Percentiles rank a stretch among this genome's conserved stretches.
These are phyloP conservation scores for Paecilomyces formosus DNA, from an alignment of 2,329 filamentous ascomycete species.

Conservation along the genomic window DNA sequence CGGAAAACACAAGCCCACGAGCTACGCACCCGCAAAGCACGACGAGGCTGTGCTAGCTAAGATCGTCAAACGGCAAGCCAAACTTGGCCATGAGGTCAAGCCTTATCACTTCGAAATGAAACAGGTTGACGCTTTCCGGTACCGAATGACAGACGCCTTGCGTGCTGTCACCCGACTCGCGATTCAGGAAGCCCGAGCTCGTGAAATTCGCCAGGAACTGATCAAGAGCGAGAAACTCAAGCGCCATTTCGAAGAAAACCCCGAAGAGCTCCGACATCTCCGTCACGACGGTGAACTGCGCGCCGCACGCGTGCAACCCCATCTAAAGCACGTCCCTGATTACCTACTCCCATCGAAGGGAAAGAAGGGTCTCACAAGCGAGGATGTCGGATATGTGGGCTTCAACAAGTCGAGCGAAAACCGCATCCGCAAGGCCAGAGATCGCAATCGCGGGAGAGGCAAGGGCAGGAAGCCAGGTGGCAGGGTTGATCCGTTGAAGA, in stretches of 20 bases:
- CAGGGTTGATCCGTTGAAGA: constrained; percentile 79
- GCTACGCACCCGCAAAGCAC: constrained; percentile 64
- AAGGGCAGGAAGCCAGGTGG: constrained; percentile 46
- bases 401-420: constrained; percentile 46
- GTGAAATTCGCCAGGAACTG: constrained; percentile 81
- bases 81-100: constrained; percentile 72
- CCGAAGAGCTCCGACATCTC: constrained; percentile 75
- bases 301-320: constrained; percentile 74
- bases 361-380: constrained; percentile 57
- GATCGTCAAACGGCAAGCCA: constrained; percentile 70
- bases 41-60: constrained; percentile 79
- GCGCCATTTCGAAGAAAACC: constrained; percentile 95
- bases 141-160: constrained; percentile 88
- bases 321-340: constrained; percentile 89
- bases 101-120: constrained; percentile 93
- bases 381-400: constrained; percentile 70
- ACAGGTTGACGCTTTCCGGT: constrained; percentile 87
- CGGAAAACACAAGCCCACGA: constrained; percentile 84
- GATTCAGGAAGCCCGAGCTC: constrained; percentile 79
- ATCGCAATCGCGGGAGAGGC: constrained; percentile 35
- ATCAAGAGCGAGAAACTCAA: constrained; percentile 91
- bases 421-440: constrained; percentile 43
- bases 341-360: constrained; percentile 79
- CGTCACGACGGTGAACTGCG: constrained; percentile 85
- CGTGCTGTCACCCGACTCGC: constrained; percentile 84